Percentiles rank a stretch among this genome's conserved stretches.
Evolutionary conservation across 108 stramenopile genomes (phyloP).

Genomic region (Bacterosira constricta): DNA sequence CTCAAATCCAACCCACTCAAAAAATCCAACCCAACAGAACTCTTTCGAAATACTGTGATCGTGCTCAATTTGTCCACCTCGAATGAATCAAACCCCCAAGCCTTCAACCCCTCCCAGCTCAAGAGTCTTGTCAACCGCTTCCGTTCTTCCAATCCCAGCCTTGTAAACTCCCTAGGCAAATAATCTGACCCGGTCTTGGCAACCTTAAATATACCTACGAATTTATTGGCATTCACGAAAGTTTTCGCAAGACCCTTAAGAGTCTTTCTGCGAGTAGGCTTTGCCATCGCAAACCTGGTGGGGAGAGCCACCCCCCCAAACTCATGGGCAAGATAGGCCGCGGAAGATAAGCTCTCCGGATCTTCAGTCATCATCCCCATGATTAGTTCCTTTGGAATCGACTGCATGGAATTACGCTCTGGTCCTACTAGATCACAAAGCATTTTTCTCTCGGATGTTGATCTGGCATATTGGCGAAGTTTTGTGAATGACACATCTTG

Average conservation of each 20-base stretch:
- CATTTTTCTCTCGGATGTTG: no score
- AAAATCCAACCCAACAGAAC: background rate
- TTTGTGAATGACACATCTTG: no score
- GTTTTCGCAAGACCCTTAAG: background rate
- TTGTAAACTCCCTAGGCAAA: slow-evolving; percentile 18
- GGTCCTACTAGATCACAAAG: background rate
- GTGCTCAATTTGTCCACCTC: slow-evolving; percentile 44
- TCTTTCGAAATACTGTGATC: background rate
- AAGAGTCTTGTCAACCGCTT: slow-evolving; percentile 32
- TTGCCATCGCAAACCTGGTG: background rate
- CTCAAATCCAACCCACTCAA: background rate
- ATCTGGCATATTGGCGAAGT: no score
- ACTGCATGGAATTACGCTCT: background rate
- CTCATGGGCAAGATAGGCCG: background rate
- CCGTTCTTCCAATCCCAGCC: slow-evolving; percentile 2
- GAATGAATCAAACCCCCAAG: slow-evolving; percentile 64
- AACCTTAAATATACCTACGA: background rate
- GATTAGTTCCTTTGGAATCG: background rate
- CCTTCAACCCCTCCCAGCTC: slow-evolving; percentile 41
- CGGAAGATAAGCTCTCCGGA: background rate
- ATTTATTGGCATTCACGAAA: background rate
- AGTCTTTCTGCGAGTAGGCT: background rate
- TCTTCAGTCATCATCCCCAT: background rate
- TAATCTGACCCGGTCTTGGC: slow-evolving; percentile 5
- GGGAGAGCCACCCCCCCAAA: slow-evolving; percentile 9